phyloP scores from a whole-genome alignment of 2,329 filamentous ascomycete genomes.

The Ambrosiella xylebori region DNA sequence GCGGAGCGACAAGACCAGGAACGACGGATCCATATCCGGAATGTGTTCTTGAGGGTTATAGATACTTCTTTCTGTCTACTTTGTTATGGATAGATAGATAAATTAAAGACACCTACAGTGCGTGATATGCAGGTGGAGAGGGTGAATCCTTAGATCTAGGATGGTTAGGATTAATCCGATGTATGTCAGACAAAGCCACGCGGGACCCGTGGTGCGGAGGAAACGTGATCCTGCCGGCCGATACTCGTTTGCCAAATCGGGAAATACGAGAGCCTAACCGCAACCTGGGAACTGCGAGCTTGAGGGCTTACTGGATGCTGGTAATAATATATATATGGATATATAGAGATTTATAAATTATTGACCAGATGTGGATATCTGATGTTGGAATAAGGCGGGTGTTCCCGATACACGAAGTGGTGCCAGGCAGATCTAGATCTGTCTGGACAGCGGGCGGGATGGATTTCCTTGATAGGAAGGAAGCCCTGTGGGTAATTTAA shows the following conservation, averaged over 20 bases:
- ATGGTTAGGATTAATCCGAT: no score
- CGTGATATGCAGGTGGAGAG: no score
- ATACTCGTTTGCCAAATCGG: background rate
- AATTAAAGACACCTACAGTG: no score
- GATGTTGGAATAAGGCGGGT: background rate
- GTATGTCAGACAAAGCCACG: no score
- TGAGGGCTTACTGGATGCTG: no score
- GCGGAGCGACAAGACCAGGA: slow-evolving; percentile 8
- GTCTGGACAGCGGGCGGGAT: background rate
- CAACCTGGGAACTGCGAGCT: no score
- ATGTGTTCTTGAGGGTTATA: background rate
- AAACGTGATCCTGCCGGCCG: background rate
- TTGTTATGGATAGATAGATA: no score
- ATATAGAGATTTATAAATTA: no score
- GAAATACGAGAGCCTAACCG: background rate
- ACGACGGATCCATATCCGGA: slow-evolving; percentile 11
- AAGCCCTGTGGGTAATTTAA: background rate
- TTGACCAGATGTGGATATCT: background rate
- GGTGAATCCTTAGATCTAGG: no score
- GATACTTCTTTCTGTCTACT: background rate
- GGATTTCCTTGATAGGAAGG: no score
- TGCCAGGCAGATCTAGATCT: background rate
- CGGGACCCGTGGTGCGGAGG: no score
- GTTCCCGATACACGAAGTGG: background rate
- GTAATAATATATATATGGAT: no score